Percentiles rank a stretch among this genome's conserved stretches.
phyloP scores from a whole-genome alignment of 2,329 filamentous ascomycete species.

The Diaporthe australafricana region DNA sequence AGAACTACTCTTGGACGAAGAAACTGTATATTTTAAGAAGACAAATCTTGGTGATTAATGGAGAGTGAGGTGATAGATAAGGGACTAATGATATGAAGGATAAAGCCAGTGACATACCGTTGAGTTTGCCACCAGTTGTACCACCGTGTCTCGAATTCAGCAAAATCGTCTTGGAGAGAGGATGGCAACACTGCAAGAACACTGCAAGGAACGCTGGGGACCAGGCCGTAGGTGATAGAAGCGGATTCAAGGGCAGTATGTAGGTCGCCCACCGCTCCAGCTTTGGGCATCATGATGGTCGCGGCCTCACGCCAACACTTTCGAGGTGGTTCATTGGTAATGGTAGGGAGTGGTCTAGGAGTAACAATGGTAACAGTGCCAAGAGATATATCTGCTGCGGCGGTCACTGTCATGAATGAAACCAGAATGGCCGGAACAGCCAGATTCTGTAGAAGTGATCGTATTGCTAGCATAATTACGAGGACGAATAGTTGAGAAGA shows the following conservation, averaged over 20 bases:
- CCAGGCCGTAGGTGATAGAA: not conserved
- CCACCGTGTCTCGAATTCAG: not conserved
- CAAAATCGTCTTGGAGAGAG: slow-evolving; percentile 1
- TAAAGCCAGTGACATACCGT: not conserved
- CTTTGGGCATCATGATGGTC: not conserved
- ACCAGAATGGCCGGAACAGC: not conserved
- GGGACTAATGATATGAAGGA: not conserved
- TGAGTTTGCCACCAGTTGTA: not conserved
- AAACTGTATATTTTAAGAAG: too few relatives aligned
- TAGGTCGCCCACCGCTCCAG: not conserved
- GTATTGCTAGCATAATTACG: not conserved
- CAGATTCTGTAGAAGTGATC: not conserved
- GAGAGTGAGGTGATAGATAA: not conserved
- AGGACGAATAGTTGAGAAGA: not conserved
- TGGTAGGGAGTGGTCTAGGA: not conserved
- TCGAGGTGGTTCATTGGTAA: not conserved
- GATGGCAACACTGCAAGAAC: not conserved
- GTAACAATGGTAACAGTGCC: not conserved
- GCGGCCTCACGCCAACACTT: not conserved
- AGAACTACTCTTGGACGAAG: not conserved
- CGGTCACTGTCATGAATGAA: not conserved
- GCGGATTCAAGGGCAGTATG: not conserved
- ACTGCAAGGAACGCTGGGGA: not conserved
- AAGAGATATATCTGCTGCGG: not conserved
- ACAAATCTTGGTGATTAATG: not conserved